These are phyloP conservation scores for Effrenium voratum DNA, from an alignment of 73 alveolate genomes.

Conservation along the genomic window DNA sequence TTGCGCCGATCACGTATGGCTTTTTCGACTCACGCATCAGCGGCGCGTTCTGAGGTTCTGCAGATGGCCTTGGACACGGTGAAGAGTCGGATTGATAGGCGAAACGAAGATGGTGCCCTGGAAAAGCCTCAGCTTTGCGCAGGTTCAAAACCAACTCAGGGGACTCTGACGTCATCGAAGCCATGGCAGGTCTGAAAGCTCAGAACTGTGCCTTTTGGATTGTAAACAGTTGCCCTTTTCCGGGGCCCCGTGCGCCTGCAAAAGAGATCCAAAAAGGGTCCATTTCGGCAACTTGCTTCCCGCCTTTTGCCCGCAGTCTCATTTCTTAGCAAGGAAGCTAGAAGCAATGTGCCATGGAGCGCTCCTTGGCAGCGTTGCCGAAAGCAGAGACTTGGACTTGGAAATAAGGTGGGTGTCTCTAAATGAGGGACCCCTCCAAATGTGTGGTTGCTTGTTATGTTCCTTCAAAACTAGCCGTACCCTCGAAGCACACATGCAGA, in stretches of 20 bases:
- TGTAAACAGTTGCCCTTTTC: too few species aligned
- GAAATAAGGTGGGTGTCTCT: too few species aligned
- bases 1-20: too few species aligned
- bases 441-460: too few species aligned
- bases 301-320: neutral
- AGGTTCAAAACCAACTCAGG: conserved; percentile 77
- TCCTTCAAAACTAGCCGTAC: too few species aligned
- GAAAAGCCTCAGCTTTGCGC: neutral
- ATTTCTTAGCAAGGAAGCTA: neutral
- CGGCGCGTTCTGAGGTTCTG: conserved; percentile 33
- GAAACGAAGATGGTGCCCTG: neutral
- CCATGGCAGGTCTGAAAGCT: conserved; percentile 58
- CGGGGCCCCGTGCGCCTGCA: neutral
- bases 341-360: neutral
- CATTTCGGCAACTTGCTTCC: neutral
- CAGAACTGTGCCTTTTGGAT: too few species aligned
- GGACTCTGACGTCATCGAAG: conserved; percentile 66
- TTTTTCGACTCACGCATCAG: too few species aligned
- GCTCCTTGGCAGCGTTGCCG: conserved; percentile 49
- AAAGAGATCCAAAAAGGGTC: neutral
- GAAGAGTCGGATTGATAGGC: conserved; percentile 71
- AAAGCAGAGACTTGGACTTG: conserved; percentile 70
- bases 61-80: conserved; percentile 83
- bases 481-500: too few species aligned
- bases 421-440: too few species aligned